Percentiles rank a stretch among this genome's conserved stretches.
These are phyloP conservation scores for Candida multigemmis DNA, from an alignment of 805 yeast genomes.

Conservation along the genomic window DNA sequence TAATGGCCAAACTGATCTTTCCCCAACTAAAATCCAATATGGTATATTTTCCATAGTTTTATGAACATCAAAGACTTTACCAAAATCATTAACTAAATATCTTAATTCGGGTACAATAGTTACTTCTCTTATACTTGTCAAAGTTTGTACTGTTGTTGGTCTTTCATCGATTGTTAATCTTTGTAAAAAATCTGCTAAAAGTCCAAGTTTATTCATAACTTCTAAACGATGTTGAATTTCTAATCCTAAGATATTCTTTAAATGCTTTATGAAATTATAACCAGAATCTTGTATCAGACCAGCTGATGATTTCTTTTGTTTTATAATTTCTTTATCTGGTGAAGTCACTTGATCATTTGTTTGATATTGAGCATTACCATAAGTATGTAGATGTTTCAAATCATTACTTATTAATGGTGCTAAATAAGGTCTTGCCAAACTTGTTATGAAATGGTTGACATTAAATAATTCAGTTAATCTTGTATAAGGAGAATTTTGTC, in stretches of 20 bases:
- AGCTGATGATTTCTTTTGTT: conserved; percentile 7
- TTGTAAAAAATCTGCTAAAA: conserved; percentile 60
- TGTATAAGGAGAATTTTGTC: conserved; percentile 58
- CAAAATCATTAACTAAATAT: conserved; percentile 60
- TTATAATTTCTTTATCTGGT: conserved; percentile 2
- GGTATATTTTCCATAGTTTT: conserved; percentile 64
- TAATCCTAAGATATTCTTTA: conserved; percentile 53
- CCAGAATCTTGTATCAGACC: conserved; percentile 22
- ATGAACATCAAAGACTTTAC: conserved; percentile 71
- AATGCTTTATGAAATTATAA: conserved; percentile 19
- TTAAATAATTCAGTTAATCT: conserved; percentile 87
- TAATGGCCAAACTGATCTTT: conserved; percentile 88
- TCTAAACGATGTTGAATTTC: conserved; percentile 82
- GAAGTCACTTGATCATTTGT: conserved; percentile 5
- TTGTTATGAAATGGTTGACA: conserved; percentile 86
- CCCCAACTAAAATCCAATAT: conserved; percentile 88
- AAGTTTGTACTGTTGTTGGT: conserved; percentile 57
- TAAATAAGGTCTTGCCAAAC: conserved; percentile 87
- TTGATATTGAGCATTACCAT: conserved; percentile 19
- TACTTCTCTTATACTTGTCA: conserved; percentile 58
- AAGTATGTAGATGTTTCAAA: conserved; percentile 54
- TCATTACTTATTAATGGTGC: conserved; percentile 86
- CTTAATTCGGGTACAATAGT: conserved; percentile 84
- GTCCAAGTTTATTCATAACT: conserved; percentile 69
- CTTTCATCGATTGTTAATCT: conserved; percentile 82